Evolutionary conservation across 148 eudicot species (phyloP), one percentile per base, ranked within the genome.

Genomic region (Persicaria maculosa): DNA sequence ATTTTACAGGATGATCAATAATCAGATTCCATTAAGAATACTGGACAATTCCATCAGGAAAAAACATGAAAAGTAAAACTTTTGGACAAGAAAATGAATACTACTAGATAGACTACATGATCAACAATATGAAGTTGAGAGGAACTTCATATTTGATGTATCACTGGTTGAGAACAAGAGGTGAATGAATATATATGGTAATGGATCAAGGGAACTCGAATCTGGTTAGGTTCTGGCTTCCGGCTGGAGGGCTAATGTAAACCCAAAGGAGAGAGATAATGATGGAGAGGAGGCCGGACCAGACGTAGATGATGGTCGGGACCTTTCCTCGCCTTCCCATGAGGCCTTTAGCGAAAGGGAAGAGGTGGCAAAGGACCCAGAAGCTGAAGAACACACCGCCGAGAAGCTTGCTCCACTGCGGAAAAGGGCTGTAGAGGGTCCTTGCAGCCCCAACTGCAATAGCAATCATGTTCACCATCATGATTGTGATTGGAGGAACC

Each of bases 311-410:
- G 1, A 95, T 88, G 0, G 99, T 95, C 0, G 99, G 96, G 9
- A 95, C 88, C 81, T 84, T 83, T 36, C 99, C 99, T 59, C 84
- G 77, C 55, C 88, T 82, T 22, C 99, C 99, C 97, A 92, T 90
- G 83, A 95, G 71, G 52, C 97, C 99, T 74, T 95, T 95, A 0
- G 99, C 97, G 62, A 95, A 95, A 0, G 99, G 99, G 65, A 88
- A 95, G 1, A 95, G 83, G 79, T 92, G 99, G 48, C 92, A 86
- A 43, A 95, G 79, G n/a, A 95, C 99, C 99, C 99, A 95, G 62
- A 95, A 92, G 81, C 99, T 95, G 82, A 95, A 95, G 84, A 95
- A 95, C 7, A 95, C 96, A 0, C 96, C 99, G 25, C 99, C 99
- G 19, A 95, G 72, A 0, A 95, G 87, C 89, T 89, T 95, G 75